A percentile compares a stretch with the other conserved stretches of the same genome.
phyloP scores from a whole-genome alignment of 2,329 filamentous ascomycete species.

The Dactylonectria estremocensis region DNA sequence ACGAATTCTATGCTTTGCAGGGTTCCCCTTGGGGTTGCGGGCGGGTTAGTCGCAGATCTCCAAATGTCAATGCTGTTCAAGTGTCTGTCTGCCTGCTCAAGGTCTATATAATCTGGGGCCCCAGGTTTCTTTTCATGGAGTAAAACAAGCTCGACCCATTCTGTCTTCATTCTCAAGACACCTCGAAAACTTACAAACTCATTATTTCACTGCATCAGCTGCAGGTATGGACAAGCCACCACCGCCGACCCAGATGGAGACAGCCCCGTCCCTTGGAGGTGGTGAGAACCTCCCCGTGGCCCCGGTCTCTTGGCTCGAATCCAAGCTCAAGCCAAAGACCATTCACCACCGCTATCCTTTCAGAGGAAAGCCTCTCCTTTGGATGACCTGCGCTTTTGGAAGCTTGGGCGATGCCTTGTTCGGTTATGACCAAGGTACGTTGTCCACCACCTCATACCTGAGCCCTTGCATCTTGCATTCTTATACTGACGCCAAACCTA shows the following conservation, averaged over 20 bases:
- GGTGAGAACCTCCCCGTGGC: constrained; percentile 3
- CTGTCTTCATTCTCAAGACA: background rate
- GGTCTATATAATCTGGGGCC: constrained; percentile 4
- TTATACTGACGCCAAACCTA: background rate
- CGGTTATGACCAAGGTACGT: constrained; percentile 30
- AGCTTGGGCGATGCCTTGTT: constrained; percentile 35
- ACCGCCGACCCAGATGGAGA: constrained; percentile 7
- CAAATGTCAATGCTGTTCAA: background rate
- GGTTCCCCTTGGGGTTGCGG: background rate
- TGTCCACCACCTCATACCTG: too few relatives aligned
- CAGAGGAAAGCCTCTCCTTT: constrained; percentile 33
- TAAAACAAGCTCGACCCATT: background rate
- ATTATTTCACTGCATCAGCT: background rate
- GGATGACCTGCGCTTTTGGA: constrained; percentile 35
- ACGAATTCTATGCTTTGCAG: background rate
- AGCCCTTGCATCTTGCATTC: too few relatives aligned
- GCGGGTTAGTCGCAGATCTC: background rate
- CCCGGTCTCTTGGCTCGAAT: constrained; percentile 20
- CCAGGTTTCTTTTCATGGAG: background rate
- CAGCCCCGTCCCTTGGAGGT: background rate
- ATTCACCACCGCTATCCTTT: constrained; percentile 27
- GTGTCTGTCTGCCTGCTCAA: background rate
- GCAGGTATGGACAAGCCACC: constrained; percentile 11
- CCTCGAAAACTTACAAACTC: background rate
- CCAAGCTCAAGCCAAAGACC: constrained; percentile 27